Conservation (phyloP, 768 basidiomycete genomes). For the Lepiota subincarnata region DNA sequence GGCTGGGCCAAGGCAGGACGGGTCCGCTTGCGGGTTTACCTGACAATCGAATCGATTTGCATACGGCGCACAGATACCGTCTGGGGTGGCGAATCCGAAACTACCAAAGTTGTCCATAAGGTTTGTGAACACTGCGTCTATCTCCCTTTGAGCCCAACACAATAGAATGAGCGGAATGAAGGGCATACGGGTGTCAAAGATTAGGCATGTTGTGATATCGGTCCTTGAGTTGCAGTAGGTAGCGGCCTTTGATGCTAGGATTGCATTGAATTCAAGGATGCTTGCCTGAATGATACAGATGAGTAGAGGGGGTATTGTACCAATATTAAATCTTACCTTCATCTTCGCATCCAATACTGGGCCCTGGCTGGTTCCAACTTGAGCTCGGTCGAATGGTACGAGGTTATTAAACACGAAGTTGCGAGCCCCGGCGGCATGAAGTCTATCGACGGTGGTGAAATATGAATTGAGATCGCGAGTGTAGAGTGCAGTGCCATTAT, state of each 20-base stretch:
- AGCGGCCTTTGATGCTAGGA: slow-evolving; percentile 14
- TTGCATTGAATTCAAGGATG: slow-evolving; percentile 19
- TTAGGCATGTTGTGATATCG: slow-evolving; percentile 14
- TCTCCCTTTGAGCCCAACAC: too few species aligned
- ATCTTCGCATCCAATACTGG: slow-evolving; percentile 17
- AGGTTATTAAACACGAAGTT: slow-evolving; percentile 21
- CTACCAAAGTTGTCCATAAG: slow-evolving; percentile 16
- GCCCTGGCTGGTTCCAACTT: slow-evolving; percentile 16
- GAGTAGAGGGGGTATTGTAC: neutral
- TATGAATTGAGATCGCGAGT: slow-evolving; percentile 17
- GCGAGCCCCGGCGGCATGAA: slow-evolving; percentile 19
- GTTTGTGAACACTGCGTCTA: slow-evolving; percentile 17
- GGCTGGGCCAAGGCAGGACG: slow-evolving; percentile 19
- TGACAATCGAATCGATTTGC: slow-evolving; percentile 15
- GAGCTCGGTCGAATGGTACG: slow-evolving; percentile 20
- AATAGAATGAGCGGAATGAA: too few species aligned
- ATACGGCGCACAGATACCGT: slow-evolving; percentile 17
- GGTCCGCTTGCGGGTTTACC: slow-evolving; percentile 13
- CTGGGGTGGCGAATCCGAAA: slow-evolving; percentile 19
- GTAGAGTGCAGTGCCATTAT: slow-evolving; percentile 18
- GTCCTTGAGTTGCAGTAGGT: slow-evolving; percentile 17
- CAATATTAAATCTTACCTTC: slow-evolving; percentile 9
- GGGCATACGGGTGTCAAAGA: slow-evolving; percentile 20
- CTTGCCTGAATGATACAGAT: slow-evolving; percentile 9
- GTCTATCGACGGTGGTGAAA: slow-evolving; percentile 17